Evolutionary conservation across 2,329 filamentous ascomycete genomes (phyloP), one percentile per base, ranked within the genome.

Genomic region (Fusarium musae): DNA sequence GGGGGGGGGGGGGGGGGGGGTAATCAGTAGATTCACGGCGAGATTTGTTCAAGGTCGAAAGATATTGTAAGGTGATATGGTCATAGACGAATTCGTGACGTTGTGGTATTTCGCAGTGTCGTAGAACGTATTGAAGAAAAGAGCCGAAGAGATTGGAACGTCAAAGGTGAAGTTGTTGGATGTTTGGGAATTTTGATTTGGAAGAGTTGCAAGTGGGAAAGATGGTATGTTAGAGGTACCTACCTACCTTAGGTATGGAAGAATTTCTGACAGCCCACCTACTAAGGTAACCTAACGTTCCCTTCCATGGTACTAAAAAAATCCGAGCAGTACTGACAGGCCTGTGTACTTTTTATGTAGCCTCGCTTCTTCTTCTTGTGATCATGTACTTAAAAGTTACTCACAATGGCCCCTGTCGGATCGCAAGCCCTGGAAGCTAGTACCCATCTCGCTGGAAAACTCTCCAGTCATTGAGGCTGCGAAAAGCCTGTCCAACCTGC

Each of bases 191-290:
- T 68, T 73, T 74, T 66, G 65, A 66, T 65, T 59, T 53, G 39
- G 43, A 44, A 72, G 58, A 61, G 62, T 65, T 72, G 71, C 58
- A 57, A 74, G 71, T 72, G 70, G 60, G 63, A 63, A 64, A 58
- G 57, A 36, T 52, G 30, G 30, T 52, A 52, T 34, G 30, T 52
- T 66, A 43, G 56, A 74, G 46, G 59, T 17, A 36, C 34, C 8
- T 36, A 36, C 15, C 34, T 30, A 11, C 9, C 30, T 30, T 30
- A 30, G 9, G 30, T 50, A 59, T 59, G 66, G 70, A 63, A 73
- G 53, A 73, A 73, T 69, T 74, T 74, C 71, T 74, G 47, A 59
- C 56, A 73, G 59, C 63, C 71, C 71, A 74, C 63, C 62, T 71
- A 54, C 54, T 47, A 64, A 23, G 43, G 12, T 47, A 15, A 32